Percentiles rank a stretch among this genome's conserved stretches.
phyloP scores from a whole-genome alignment of 2,329 filamentous ascomycete species.

The Furcasterigmium sp. region DNA sequence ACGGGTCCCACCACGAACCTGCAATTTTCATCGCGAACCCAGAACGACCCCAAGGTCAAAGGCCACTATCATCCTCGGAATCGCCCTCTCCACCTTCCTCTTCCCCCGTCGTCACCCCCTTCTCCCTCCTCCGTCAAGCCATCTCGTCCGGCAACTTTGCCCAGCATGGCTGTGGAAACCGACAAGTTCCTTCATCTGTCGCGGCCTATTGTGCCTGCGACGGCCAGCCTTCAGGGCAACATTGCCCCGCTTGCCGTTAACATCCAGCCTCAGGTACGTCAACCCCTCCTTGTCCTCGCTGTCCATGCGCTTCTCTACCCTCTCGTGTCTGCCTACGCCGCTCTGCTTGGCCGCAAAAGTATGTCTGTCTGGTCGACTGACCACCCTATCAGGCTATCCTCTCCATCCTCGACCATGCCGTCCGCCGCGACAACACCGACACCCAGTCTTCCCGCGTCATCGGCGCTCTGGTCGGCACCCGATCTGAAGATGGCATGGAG shows the following conservation, averaged over 20 bases:
- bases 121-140: slow-evolving; percentile 13
- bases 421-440: slow-evolving; percentile 70
- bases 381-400: slow-evolving; percentile 51
- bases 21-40: slow-evolving; percentile 18
- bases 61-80: slow-evolving; percentile 16
- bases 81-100: slow-evolving; percentile 6
- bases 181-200: slow-evolving; percentile 93
- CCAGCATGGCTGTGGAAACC: slow-evolving; percentile 73
- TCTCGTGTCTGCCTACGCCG: not conserved
- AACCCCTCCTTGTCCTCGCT: slow-evolving; percentile 19
- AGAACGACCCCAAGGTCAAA: slow-evolving; percentile 35
- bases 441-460: slow-evolving; percentile 94
- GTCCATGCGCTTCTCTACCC: not conserved
- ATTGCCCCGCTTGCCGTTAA: slow-evolving; percentile 90
- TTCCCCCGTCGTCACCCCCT: slow-evolving; percentile 11
- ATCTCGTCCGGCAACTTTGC: slow-evolving; percentile 21
- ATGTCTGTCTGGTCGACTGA: not conserved
- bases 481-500: slow-evolving; percentile 94
- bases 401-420: slow-evolving; percentile 86
- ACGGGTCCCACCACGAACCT: slow-evolving; percentile 1
- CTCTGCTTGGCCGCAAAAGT: too few relatives aligned
- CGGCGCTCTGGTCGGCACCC: slow-evolving; percentile 86
- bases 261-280: slow-evolving; percentile 83
- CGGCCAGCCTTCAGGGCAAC: slow-evolving; percentile 73
- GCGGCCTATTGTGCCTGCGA: slow-evolving; percentile 80